These are phyloP conservation scores for Ulmus americana DNA, from an alignment of 331 rosid genomes.

Conservation along the genomic window DNA sequence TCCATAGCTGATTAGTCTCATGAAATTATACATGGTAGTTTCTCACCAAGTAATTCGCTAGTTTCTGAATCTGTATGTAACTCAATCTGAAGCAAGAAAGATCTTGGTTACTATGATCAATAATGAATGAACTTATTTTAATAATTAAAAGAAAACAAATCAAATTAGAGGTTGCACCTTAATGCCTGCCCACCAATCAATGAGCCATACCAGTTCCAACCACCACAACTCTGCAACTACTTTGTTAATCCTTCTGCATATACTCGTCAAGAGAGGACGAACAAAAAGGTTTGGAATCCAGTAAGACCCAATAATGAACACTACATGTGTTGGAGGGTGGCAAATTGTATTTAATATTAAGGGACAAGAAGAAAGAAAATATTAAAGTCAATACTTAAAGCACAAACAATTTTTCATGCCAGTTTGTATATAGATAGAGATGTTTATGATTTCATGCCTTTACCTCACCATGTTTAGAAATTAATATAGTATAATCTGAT, in stretches of 20 bases:
- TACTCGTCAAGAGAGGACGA: constrained; percentile 56
- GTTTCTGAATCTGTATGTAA: constrained; percentile 58
- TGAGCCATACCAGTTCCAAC: constrained; percentile 75
- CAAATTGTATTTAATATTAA: too few species aligned
- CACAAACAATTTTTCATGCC: too few species aligned
- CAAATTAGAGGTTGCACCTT: constrained; percentile 36
- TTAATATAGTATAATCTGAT: too few species aligned
- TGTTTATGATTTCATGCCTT: too few species aligned
- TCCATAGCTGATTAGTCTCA: not conserved
- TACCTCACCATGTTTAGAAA: too few species aligned
- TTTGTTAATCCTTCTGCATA: constrained; percentile 59
- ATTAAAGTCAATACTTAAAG: too few species aligned
- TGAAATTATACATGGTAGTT: not conserved
- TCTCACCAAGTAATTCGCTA: constrained; percentile 53
- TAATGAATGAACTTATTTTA: too few species aligned
- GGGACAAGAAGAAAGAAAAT: too few species aligned
- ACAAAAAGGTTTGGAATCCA: constrained; percentile 19
- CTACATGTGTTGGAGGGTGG: too few species aligned
- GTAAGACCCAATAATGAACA: too few species aligned
- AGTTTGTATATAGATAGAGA: too few species aligned
- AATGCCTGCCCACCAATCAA: constrained; percentile 89
- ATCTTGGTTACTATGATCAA: constrained; percentile 17
- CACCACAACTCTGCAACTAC: constrained; percentile 61
- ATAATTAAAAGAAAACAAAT: not conserved
- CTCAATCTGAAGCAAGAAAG: constrained; percentile 52